Evolutionary conservation across 2,329 filamentous ascomycete species (phyloP).

Genomic region (Ilyonectria robusta): DNA sequence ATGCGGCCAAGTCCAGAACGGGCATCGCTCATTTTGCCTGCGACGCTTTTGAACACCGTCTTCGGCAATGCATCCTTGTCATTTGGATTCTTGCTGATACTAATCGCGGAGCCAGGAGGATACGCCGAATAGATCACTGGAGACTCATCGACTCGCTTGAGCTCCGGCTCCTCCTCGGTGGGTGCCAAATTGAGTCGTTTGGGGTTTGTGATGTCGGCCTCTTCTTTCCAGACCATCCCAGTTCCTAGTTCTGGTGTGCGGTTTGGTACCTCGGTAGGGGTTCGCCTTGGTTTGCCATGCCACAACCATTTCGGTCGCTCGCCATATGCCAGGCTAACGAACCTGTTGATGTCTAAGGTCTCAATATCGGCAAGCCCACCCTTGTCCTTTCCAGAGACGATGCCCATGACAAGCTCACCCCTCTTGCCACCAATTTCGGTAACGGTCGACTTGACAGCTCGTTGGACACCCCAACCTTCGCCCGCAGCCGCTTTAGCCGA

Average conservation of each 20-base stretch:
- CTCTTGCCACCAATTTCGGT: constrained; percentile 94
- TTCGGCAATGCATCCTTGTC: constrained; percentile 74
- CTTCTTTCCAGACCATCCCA: constrained; percentile 71
- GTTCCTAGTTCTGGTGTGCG: constrained; percentile 62
- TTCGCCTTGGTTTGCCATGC: constrained; percentile 88
- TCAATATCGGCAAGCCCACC: constrained; percentile 93
- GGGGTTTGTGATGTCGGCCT: constrained; percentile 53
- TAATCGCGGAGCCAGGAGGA: constrained; percentile 62
- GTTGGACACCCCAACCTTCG: constrained; percentile 92
- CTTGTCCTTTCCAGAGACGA: constrained; percentile 89
- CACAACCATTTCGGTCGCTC: constrained; percentile 94
- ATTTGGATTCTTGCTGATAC: constrained; percentile 61
- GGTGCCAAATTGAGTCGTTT: constrained; percentile 67
- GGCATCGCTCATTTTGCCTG: constrained; percentile 84
- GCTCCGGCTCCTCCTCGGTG: constrained; percentile 66
- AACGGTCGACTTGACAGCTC: constrained; percentile 95
- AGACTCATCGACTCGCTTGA: constrained; percentile 62
- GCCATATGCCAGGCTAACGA: constrained; percentile 83
- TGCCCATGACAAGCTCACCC: constrained; percentile 95
- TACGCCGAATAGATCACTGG: constrained; percentile 59
- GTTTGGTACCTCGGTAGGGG: constrained; percentile 61
- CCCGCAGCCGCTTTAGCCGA: constrained; percentile 92
- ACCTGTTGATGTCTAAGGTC: constrained; percentile 89
- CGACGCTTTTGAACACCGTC: constrained; percentile 83
- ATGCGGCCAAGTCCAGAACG: constrained; percentile 87